Conservation (phyloP, 768 basidiomycete genomes). For the Dioszegia hungarica region DNA sequence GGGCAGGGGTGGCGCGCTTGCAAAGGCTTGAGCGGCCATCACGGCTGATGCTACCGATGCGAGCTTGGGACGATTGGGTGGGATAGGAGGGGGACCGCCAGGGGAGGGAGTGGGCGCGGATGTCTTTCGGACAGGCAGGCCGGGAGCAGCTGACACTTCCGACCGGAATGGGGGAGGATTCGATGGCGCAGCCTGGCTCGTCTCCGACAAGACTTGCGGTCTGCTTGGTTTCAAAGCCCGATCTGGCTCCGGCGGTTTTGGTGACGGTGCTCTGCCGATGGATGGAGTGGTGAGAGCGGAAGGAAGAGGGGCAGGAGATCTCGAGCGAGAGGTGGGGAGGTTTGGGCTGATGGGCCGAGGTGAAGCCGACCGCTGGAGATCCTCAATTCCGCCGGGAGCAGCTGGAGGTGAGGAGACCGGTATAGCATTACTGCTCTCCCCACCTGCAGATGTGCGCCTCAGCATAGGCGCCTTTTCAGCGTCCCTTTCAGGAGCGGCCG, state of each 20-base stretch:
- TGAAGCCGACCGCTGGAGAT: too few species aligned
- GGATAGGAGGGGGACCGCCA: slow-evolving; percentile 1
- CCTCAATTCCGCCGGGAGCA: too few species aligned
- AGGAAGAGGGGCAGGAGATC: background rate
- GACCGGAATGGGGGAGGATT: background rate
- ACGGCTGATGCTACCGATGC: background rate
- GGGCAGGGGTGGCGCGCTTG: slow-evolving; percentile 1
- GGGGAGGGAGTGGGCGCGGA: background rate
- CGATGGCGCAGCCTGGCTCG: too few species aligned
- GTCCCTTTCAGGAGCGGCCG: background rate
- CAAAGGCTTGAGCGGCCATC: slow-evolving; percentile 5
- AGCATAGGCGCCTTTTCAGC: too few species aligned
- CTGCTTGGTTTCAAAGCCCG: background rate
- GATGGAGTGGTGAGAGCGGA: background rate
- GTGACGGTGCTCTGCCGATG: background rate
- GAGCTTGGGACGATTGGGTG: slow-evolving; percentile 1
- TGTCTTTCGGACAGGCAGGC: background rate
- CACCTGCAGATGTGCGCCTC: background rate
- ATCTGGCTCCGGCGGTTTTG: slow-evolving; percentile 9
- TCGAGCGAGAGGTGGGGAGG: background rate
- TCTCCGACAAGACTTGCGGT: too few species aligned
- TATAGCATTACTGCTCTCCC: background rate
- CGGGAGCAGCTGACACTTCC: background rate
- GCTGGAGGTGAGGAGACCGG: too few species aligned
- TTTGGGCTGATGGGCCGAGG: background rate